Evolutionary conservation across 2,329 filamentous ascomycete genomes (phyloP), one percentile per base, ranked within the genome.

Genomic region (Ilyonectria destructans): DNA sequence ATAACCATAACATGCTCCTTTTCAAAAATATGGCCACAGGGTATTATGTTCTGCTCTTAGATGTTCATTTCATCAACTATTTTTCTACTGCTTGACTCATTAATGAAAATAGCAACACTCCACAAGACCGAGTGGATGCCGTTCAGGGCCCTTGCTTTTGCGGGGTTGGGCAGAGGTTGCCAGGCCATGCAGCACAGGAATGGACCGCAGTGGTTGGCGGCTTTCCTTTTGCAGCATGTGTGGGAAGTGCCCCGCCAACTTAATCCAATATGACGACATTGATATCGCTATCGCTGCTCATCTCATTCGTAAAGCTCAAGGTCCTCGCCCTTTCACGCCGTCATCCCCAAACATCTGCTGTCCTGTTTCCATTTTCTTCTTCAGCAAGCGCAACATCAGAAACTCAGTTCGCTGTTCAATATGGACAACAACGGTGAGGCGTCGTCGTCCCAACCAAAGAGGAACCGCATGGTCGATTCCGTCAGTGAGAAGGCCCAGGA

Each of bases 401-500:
- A 54, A 7, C 9, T 19, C 49, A 15, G n/a, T 21, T 15, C n/a
- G 13, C 7, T 21, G 37, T 48, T 64, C 52, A 68, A 5, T 49
- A 79, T 79, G 77, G 63, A 75, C 29, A 75, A 77, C 63, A 69
- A 73, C 19, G 64, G 56, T 58, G 71, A 73, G 63, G 63, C 69
- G n/a, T 73, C 75, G n/a, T 65, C 73, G 33, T 63, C 69, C 33
- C 71, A 72, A 49, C 67, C 76, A 17, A 70, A 71, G 68, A 71
- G 77, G 9, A 76, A 75, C 51, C 79, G 80, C 62, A 77, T 85
- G 61, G 80, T 80, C 26, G 73, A 81, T 23, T 80, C 82, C 0
- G 79, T 86, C 12, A 79, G 83, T 60, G 79, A 79, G 49, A 87
- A 82, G 77, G 86, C 86, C 21, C 84, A 86, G 67, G 82, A 86